Base-by-base conservation (phyloP, 306 rosid species). In the Cicer yamashitae region DNA sequence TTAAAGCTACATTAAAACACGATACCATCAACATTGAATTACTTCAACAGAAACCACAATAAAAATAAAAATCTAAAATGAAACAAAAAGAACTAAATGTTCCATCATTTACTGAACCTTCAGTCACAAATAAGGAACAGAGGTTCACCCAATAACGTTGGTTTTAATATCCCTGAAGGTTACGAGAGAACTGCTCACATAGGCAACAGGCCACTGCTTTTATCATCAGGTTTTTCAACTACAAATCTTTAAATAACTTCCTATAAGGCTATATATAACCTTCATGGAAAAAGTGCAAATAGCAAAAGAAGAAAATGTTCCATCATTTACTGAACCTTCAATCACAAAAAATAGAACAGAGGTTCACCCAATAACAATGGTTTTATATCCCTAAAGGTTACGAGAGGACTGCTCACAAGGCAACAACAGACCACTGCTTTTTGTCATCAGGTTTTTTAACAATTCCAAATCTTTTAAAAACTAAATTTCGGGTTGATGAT, bases 331-430 rank as follows among this genome's bases (percentile, higher is more conserved):
- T 75, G 72, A 75, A 81, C 77, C 80, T 58, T 74, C 17, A 41
- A 63, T 7, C 48, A 67, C 63, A 74, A 7, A 66, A 4, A 73
- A 22, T 11, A 6, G 4, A 54, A 65, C 54, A 65, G 9, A 46
- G 78, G 73, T 57, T 79, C 83, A 73, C 83, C 79, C 83, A 80
- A 80, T 58, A 80, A 80, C 79, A 48, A 18, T 47, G 83, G 65
- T 7, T 8, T 13, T 22, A 18, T 80, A 5, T 80, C 64, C 83
- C 83, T 80, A 79, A 10, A 46, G 14, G 52, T 47, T 47, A 47
- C 52, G 15, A 86, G 89, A 82, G 84, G 57, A 22, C 25, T 22
- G 25, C 25, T 22, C 25, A 22, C 25, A 22, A 22, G 25, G 25
- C 25, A 22, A 22, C 25, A 25, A 25, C 34, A 25, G 3, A 25